Evolutionary conservation across 192 early-diverging fungal species (phyloP), one percentile per base, ranked within the genome.

Genomic region (Powellomyces hirtus): DNA sequence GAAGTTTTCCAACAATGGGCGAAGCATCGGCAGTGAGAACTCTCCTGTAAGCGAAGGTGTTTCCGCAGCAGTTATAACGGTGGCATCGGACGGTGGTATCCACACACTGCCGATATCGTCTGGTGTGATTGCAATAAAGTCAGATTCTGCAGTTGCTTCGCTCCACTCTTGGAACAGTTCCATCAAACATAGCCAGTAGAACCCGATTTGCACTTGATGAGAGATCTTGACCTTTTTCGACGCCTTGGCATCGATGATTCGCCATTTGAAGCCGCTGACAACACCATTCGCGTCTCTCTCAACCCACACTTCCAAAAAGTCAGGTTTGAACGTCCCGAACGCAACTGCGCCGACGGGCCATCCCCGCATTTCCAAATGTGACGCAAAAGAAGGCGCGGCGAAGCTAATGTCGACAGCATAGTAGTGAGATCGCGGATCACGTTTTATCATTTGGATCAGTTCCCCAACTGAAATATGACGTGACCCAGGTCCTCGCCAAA

Each of bases 141-240:
- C n/a, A n/a, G n/a, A n/a, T n/a, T n/a, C n/a, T n/a, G n/a, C 26
- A 27, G n/a, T n/a, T 7, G 6, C 38, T 38, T 7, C 53, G 22
- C 0, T 6, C 13, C 11, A 59, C 4, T 36, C 38, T 38, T 55
- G 8, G 14, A 78, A 24, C 16, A 76, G 0, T 3, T 0, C n/a
- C 20, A 16, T 14, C 37, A 78, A 30, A 24, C 26, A 26, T 8
- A 61, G 20, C 22, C 55, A 71, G 60, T 78, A 78, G 35, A 73
- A 55, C 18, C 64, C 70, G 20, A 76, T 64, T 59, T 78, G 77
- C 29, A 78, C 51, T 59, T 78, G 77, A 60, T 78, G 77, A 8
- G 68, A 68, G 13, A 76, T 62, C 62, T 76, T 76, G 29, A 76
- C 49, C 27, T 38, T 42, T 36, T 24, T 14, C 24, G 70, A 73